Base-by-base conservation (phyloP, 2,329 filamentous ascomycete genomes). In the Chalaropsis ovoidea region DNA sequence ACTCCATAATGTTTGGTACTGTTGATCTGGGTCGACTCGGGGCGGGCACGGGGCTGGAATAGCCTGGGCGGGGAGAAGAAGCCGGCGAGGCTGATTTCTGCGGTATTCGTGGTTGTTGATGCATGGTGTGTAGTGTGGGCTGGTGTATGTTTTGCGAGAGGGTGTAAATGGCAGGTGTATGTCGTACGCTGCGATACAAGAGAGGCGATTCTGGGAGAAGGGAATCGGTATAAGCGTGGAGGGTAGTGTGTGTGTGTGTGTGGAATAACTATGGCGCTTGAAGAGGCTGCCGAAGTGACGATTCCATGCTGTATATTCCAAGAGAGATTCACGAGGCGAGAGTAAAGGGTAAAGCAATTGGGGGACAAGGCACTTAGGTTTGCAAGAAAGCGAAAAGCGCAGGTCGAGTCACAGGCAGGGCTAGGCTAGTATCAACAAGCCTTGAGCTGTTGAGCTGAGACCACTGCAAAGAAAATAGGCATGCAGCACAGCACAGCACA, bases 91-190 rank as follows among this genome's bases (percentile, higher is more conserved):
- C 82, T 72, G 85, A 82, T 74, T 86, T 82, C 70, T 88, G 87
- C 70, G 87, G 83, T 69, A 86, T 83, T 71, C 92, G 86, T 71
- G 89, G 86, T 77, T 92, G 89, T 77, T 95, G 92, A 83, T 96
- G 91, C 92, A 96, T 96, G 63, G 61, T 71, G 17, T n/a, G 42
- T 35, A 19, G 22, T 45, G 42, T 13, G 13, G 52, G 49, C 4
- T 61, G 41, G 39, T 13, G n/a, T 61, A 56, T n/a, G 27, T 17
- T 52, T 41, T 27, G 19, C 63, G 43, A 62, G 35, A 39, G 39
- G 41, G 10, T 58, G 22, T 41, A 52, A 19, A 60, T 27, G 17
- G 49, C 17, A 27, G 19, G 24, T 15, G 39, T 54, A 60, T 45
- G 49, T 22, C 17, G 45, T 35, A 27, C 27, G 43, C 41, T 43